Evolutionary conservation across 2,329 filamentous ascomycete species (phyloP).

Genomic region (Exophiala mesophila): DNA sequence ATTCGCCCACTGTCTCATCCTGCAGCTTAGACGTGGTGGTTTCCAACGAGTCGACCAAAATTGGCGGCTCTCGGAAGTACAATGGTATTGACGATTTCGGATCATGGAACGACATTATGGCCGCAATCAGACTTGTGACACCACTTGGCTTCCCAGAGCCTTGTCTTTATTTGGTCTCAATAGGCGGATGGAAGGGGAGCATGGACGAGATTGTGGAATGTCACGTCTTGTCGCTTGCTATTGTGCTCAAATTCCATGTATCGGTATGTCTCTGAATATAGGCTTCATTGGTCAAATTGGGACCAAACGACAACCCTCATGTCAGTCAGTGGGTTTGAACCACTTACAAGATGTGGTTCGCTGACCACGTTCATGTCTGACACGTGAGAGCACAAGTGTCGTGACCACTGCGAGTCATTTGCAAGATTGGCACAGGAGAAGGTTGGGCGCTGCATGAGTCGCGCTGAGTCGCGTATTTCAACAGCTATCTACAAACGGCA

Average conservation of each 20-base stretch:
- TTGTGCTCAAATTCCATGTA: slow-evolving; percentile 18
- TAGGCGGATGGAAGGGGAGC: slow-evolving; percentile 3
- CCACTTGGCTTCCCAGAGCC: background rate
- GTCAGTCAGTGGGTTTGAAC: no score
- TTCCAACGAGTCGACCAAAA: slow-evolving; percentile 59
- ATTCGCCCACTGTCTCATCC: slow-evolving; percentile 62
- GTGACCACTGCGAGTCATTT: no score
- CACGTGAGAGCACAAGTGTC: no score
- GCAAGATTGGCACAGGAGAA: no score
- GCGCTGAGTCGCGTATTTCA: no score
- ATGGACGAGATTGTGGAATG: slow-evolving; percentile 8
- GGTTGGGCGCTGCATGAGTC: no score
- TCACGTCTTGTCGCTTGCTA: slow-evolving; percentile 14
- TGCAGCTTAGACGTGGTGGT: slow-evolving; percentile 67
- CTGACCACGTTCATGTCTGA: no score
- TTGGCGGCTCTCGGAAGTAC: slow-evolving; percentile 46
- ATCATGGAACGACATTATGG: background rate
- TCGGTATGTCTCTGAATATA: no score
- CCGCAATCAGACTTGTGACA: background rate
- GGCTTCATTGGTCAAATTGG: no score
- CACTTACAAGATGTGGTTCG: no score
- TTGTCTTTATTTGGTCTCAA: background rate
- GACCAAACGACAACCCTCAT: background rate
- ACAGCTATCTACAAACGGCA: no score
- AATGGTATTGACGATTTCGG: slow-evolving; percentile 29